Conservation (phyloP, 1,139 yeast species). For the Hyphopichia buzzinii region DNA sequence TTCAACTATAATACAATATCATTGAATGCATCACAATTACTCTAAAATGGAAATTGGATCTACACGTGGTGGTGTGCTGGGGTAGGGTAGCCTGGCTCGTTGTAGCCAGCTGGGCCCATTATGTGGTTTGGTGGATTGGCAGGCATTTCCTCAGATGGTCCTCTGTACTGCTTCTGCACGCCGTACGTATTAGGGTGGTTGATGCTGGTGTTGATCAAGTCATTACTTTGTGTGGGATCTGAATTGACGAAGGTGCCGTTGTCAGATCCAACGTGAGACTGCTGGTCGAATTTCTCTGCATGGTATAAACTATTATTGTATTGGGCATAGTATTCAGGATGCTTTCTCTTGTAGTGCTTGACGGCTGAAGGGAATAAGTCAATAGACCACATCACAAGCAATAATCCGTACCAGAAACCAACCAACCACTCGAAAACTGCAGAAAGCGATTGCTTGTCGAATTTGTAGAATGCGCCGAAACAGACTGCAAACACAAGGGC, state of each 20-base stretch:
- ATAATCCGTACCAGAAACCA: conserved; percentile 78
- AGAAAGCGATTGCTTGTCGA: conserved; percentile 39
- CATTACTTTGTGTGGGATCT: conserved; percentile 1
- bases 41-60: too few relatives aligned
- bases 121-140: conserved; percentile 1
- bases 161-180: not conserved
- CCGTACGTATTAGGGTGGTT: not conserved
- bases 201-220: conserved; percentile 1
- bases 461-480: conserved; percentile 53
- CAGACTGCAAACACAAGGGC: conserved; percentile 71
- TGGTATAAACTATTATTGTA: conserved; percentile 1
- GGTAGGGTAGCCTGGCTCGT: conserved; percentile 1
- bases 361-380: conserved; percentile 70
- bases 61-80: not conserved
- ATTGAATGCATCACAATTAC: too few relatives aligned
- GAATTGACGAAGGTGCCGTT: conserved; percentile 3
- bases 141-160: conserved; percentile 1
- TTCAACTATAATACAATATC: too few relatives aligned
- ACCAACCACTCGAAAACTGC: conserved; percentile 81
- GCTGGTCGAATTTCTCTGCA: conserved; percentile 1
- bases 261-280: conserved; percentile 1
- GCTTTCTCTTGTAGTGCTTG: conserved; percentile 25
- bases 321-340: conserved; percentile 16
- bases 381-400: conserved; percentile 61
- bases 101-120: not conserved